A percentile compares a stretch with the other conserved stretches of the same genome.
Conservation (phyloP, 1,139 yeast species). For the Pichia sp. region DNA sequence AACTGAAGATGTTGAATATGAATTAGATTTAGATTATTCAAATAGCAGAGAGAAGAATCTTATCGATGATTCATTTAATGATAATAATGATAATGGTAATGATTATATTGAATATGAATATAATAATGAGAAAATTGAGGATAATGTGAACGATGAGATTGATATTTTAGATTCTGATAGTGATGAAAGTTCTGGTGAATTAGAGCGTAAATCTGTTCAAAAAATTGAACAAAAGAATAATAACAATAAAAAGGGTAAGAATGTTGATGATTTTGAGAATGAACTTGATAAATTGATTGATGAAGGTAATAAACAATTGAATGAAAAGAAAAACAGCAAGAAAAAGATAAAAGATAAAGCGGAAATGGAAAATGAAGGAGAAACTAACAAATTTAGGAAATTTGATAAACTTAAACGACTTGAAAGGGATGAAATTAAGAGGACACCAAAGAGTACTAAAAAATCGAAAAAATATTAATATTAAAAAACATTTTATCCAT, state of each 20-base stretch:
- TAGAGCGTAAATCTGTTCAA: not conserved
- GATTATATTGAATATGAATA: not conserved
- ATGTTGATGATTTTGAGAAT: slow-evolving; percentile 4
- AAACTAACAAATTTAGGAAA: not conserved
- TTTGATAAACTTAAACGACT: slow-evolving; percentile 2
- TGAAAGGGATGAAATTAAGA: slow-evolving; percentile 1
- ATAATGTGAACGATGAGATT: slow-evolving; percentile 6
- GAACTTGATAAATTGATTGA: slow-evolving; percentile 4
- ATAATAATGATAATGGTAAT: not conserved
- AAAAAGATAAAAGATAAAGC: not conserved
- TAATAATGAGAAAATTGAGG: not conserved
- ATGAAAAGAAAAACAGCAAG: not conserved
- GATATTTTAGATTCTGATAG: slow-evolving; percentile 11
- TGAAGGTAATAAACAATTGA: slow-evolving; percentile 5
- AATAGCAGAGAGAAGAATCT: slow-evolving; percentile 6
- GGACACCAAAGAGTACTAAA: not conserved
- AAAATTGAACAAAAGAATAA: not conserved
- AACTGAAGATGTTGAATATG: slow-evolving; percentile 6
- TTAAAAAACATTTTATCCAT: not conserved
- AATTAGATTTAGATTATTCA: slow-evolving; percentile 7
- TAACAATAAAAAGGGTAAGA: not conserved
- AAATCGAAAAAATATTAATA: not conserved
- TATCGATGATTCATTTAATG: slow-evolving; percentile 4
- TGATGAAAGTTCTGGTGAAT: slow-evolving; percentile 5
- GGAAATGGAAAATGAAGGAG: not conserved